A percentile compares a stretch with the other conserved stretches of the same genome.
Evolutionary conservation across 176 grass and related monocot species (phyloP).

Genomic region (Rhynchospora tenuis): DNA sequence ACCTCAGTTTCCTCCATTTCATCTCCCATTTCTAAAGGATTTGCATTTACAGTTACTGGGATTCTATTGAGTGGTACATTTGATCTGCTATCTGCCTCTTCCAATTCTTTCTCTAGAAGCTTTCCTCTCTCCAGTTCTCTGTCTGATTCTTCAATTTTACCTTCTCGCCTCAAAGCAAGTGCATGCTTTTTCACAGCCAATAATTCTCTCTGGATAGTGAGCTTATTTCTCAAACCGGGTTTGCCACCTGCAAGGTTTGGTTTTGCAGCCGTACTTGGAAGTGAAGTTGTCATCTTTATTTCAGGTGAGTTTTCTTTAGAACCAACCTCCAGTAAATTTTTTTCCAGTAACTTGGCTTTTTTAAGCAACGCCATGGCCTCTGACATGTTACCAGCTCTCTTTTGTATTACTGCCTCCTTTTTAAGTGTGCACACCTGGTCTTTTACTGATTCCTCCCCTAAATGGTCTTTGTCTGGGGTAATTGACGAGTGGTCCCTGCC

Average conservation of each 20-base stretch:
- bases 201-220: constrained; percentile 82
- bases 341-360: constrained; percentile 84
- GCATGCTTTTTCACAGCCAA: constrained; percentile 88
- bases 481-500: constrained; percentile 17
- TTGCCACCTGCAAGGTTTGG: constrained; percentile 20
- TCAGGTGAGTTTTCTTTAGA: constrained; percentile 24
- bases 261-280: constrained; percentile 23
- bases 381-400: constrained; percentile 54
- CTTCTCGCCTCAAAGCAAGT: constrained; percentile 82
- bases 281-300: constrained; percentile 20
- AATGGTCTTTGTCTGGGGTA: background rate
- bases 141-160: constrained; percentile 70
- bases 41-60: constrained; percentile 24
- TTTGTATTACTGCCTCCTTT: constrained; percentile 77
- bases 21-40: constrained; percentile 42
- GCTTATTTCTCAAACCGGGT: constrained; percentile 57
- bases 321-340: constrained; percentile 42
- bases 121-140: constrained; percentile 73
- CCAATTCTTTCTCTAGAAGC: constrained; percentile 78
- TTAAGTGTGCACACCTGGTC: constrained; percentile 68
- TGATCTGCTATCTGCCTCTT: constrained; percentile 66
- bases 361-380: constrained; percentile 85
- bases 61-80: constrained; percentile 29
- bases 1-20: constrained; percentile 46
- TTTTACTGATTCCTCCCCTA: constrained; percentile 37